Conservation (phyloP, 495 filamentous ascomycete genomes). For the Diplogelasinospora grovesii region DNA sequence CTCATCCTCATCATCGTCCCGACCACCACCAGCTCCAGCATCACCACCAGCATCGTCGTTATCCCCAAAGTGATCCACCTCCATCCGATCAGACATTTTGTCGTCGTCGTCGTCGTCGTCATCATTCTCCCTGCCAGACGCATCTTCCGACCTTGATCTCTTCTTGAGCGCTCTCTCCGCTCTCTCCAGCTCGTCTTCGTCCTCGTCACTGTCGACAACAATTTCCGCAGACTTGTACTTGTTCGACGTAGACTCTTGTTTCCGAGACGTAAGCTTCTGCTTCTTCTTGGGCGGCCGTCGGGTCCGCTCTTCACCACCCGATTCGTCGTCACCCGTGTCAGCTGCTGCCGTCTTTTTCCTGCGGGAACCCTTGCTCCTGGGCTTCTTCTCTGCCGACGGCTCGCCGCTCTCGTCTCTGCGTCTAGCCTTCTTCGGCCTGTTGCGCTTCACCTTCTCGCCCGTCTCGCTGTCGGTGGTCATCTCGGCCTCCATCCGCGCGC, state of each 20-base stretch:
- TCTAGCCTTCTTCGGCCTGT: constrained; percentile 53
- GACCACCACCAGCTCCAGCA: constrained; percentile 7
- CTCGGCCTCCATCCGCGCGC: constrained; percentile 58
- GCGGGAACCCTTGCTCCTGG: background rate
- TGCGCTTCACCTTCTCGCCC: constrained; percentile 66
- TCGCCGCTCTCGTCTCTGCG: constrained; percentile 11
- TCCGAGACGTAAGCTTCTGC: constrained; percentile 53
- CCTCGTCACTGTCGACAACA: constrained; percentile 63
- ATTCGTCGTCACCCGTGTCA: constrained; percentile 43
- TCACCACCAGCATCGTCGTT: constrained; percentile 20
- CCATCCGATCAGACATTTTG: constrained; percentile 26
- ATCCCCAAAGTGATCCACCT: too few relatives aligned
- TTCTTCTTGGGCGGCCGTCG: constrained; percentile 50
- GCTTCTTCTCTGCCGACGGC: constrained; percentile 5
- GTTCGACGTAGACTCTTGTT: constrained; percentile 33
- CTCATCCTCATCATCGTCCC: constrained; percentile 32
- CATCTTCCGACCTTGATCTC: constrained; percentile 2
- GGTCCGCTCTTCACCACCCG: constrained; percentile 31
- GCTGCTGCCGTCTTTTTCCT: constrained; percentile 14
- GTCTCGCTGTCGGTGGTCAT: constrained; percentile 71
- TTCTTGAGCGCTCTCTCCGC: constrained; percentile 34
- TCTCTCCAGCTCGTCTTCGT: constrained; percentile 36
- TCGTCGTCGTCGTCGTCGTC: constrained; percentile 14
- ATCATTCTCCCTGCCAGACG: constrained; percentile 3
- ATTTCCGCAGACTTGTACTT: constrained; percentile 80